Conservation (phyloP, 164 flowering plant species). For the Santalum album region DNA sequence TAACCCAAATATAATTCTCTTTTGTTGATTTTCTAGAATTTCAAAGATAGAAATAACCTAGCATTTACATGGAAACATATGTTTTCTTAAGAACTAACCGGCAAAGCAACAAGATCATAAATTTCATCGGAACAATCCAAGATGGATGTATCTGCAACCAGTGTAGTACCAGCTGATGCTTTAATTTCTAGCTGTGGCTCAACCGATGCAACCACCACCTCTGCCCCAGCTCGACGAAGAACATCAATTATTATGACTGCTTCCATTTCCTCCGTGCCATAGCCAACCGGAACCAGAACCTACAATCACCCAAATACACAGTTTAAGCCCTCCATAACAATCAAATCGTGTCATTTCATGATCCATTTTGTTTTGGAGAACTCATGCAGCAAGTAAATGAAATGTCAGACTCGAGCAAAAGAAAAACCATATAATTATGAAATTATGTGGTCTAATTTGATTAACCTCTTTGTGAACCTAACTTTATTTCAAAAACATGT, state of each 20-base stretch:
- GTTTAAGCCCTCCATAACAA: neutral
- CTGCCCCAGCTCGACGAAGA: conserved; percentile 79
- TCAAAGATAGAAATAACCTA: no score
- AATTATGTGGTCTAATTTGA: no score
- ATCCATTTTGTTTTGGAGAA: no score
- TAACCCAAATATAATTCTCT: no score
- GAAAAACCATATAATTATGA: no score
- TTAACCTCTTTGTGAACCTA: no score
- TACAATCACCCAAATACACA: conserved; percentile 12
- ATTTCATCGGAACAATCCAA: conserved; percentile 41
- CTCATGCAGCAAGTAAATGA: no score
- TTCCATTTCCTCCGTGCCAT: conserved; percentile 90
- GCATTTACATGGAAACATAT: no score
- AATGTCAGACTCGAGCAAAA: no score
- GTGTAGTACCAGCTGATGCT: conserved; percentile 54
- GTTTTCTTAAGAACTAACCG: conserved; percentile 24
- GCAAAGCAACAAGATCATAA: conserved; percentile 79
- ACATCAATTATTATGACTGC: conserved; percentile 69
- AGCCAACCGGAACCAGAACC: conserved; percentile 86
- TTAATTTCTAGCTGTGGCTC: conserved; percentile 69
- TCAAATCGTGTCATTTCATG: no score
- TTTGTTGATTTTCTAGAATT: no score
- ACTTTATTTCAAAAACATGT: no score
- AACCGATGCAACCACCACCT: conserved; percentile 77
- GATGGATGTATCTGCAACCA: conserved; percentile 71